A percentile compares a stretch with the other conserved stretches of the same genome.
These are phyloP conservation scores for Mortierella claussenii DNA, from an alignment of 192 early-diverging fungal species.

Conservation along the genomic window DNA sequence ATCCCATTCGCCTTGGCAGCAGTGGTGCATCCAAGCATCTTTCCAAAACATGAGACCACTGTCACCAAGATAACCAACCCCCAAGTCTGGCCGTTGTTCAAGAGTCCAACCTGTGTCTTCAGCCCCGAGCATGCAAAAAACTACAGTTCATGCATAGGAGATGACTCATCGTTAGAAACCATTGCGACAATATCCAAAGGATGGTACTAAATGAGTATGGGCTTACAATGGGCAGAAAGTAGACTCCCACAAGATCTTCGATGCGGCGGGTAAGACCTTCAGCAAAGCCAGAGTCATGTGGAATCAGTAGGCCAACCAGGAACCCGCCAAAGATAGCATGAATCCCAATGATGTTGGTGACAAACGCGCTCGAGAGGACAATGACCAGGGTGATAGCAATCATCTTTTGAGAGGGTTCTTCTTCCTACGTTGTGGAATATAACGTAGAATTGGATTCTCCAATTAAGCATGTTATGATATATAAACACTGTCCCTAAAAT, in stretches of 20 bases:
- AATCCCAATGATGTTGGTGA: conserved; percentile 86
- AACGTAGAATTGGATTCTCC: no score
- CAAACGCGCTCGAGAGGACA: conserved; percentile 75
- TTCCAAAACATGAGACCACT: conserved; percentile 77
- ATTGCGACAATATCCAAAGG: neutral
- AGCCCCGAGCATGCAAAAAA: conserved; percentile 94
- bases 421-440: conserved; percentile 52
- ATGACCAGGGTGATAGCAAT: conserved; percentile 78
- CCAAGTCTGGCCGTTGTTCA: conserved; percentile 80
- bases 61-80: conserved; percentile 78
- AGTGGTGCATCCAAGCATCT: conserved; percentile 79
- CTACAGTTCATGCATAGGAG: no score
- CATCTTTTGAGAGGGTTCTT: conserved; percentile 64
- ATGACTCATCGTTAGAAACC: no score
- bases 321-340: conserved; percentile 95
- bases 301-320: conserved; percentile 82
- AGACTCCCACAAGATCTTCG: conserved; percentile 85
- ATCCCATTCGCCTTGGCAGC: conserved; percentile 73
- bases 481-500: no score
- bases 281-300: conserved; percentile 87
- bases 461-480: no score
- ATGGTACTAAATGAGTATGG: neutral
- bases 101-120: conserved; percentile 78
- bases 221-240: conserved; percentile 84
- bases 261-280: conserved; percentile 87